Evolutionary conservation across 371 early-diverging fungal species (phyloP).

Genomic region (Apophysomyces trapeziformis): DNA sequence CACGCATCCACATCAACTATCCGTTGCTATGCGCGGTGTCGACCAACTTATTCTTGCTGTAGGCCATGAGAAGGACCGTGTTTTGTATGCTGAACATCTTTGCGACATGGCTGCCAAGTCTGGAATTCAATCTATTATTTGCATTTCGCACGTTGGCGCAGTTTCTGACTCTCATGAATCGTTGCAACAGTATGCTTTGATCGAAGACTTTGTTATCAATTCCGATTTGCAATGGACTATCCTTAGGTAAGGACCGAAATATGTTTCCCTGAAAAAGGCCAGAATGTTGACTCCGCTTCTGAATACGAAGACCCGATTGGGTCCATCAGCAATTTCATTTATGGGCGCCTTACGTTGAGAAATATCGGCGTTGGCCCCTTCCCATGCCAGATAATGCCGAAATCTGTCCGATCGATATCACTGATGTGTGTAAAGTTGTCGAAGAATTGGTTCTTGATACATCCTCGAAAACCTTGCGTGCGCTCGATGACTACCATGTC

Average conservation of each 20-base stretch:
- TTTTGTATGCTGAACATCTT: conserved; percentile 29
- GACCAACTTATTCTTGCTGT: conserved; percentile 40
- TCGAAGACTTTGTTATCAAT: conserved; percentile 45
- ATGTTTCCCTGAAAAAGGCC: neutral
- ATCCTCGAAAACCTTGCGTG: neutral
- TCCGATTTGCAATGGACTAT: conserved; percentile 40
- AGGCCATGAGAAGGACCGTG: conserved; percentile 40
- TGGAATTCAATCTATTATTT: conserved; percentile 41
- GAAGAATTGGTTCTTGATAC: conserved; percentile 22
- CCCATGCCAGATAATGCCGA: conserved; percentile 31
- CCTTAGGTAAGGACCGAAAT: conserved; percentile 32
- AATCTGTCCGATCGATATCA: conserved; percentile 47
- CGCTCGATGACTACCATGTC: conserved; percentile 30
- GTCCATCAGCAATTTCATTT: conserved; percentile 45
- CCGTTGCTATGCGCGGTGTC: conserved; percentile 43
- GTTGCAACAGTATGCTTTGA: conserved; percentile 36
- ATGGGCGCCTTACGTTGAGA: conserved; percentile 38
- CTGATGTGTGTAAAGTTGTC: conserved; percentile 37
- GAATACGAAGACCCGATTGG: conserved; percentile 41
- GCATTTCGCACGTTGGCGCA: conserved; percentile 51
- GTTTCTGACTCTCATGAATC: conserved; percentile 28
- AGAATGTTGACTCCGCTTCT: neutral
- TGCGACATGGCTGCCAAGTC: conserved; percentile 39
- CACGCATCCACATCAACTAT: conserved; percentile 37
- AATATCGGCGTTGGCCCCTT: conserved; percentile 20